These are phyloP conservation scores for Pezicula rhizophila DNA, from an alignment of 2,329 filamentous ascomycete species.

Conservation along the genomic window DNA sequence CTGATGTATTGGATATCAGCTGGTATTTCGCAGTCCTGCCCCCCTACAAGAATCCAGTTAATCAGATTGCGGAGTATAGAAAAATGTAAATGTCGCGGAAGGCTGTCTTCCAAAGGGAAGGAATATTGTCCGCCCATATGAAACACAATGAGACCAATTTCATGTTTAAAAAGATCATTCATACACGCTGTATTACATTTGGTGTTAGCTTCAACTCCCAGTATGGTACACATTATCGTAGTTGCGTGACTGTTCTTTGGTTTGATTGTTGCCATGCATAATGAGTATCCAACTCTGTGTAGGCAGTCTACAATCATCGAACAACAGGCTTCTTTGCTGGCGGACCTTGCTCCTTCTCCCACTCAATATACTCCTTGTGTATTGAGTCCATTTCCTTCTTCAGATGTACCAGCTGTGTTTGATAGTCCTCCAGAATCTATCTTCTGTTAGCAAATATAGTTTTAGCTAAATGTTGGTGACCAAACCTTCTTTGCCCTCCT, in stretches of 20 bases:
- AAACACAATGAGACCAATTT: no score
- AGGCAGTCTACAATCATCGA: background rate
- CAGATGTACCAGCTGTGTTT: conserved; percentile 71
- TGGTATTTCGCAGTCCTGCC: no score
- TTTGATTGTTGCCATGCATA: background rate
- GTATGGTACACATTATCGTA: background rate
- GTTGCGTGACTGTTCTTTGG: background rate
- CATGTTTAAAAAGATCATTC: no score
- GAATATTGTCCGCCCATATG: no score
- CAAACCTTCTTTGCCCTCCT: conserved; percentile 68
- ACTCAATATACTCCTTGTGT: conserved; percentile 46
- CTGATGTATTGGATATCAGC: no score
- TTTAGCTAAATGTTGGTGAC: conserved; percentile 13
- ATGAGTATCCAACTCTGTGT: no score
- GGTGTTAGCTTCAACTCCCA: background rate
- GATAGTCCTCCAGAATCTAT: conserved; percentile 74
- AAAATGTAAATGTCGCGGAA: no score
- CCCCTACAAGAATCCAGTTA: no score
- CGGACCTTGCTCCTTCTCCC: conserved; percentile 36
- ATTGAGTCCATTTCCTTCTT: conserved; percentile 56
- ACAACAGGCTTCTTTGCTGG: conserved; percentile 5
- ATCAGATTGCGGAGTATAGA: no score
- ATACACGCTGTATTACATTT: background rate
- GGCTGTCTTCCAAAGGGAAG: no score
- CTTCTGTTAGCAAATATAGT: conserved; percentile 11